Conservation (phyloP, 2,329 filamentous ascomycete species). For the Ustulina deusta region DNA sequence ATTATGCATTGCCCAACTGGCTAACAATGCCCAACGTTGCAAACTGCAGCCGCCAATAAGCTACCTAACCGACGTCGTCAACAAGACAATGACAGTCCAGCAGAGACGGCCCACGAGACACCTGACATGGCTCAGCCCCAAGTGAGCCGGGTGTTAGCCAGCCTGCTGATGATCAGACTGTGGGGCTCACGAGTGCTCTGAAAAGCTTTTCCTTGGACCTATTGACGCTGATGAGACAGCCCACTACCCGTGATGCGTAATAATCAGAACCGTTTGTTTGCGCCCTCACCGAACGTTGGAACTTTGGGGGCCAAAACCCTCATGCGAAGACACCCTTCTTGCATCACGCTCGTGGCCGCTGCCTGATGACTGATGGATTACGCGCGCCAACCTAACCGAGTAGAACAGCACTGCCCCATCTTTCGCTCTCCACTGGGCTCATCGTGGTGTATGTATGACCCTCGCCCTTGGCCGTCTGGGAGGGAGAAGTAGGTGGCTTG, state of each 20-base stretch:
- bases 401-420: neutral
- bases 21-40: slow-evolving; percentile 20
- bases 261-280: neutral
- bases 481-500: neutral
- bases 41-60: slow-evolving; percentile 15
- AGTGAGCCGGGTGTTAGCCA: slow-evolving; percentile 15
- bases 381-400: neutral
- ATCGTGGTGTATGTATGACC: neutral
- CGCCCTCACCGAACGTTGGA: slow-evolving; percentile 21
- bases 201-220: neutral
- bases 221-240: slow-evolving; percentile 31
- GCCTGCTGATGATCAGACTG: slow-evolving; percentile 18
- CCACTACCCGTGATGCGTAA: slow-evolving; percentile 32
- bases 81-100: neutral
- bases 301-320: neutral
- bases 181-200: slow-evolving; percentile 26
- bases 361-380: slow-evolving; percentile 23
- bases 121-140: slow-evolving; percentile 33
- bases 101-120: slow-evolving; percentile 26
- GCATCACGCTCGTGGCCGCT: slow-evolving; percentile 12
- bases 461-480: neutral
- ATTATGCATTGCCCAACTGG: slow-evolving; percentile 18
- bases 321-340: slow-evolving; percentile 24
- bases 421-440: neutral
- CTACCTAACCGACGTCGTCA: no score